Evolutionary conservation across 192 early-diverging fungal species (phyloP), one percentile per base, ranked within the genome.

Genomic region (Radiomyces spectabilis): DNA sequence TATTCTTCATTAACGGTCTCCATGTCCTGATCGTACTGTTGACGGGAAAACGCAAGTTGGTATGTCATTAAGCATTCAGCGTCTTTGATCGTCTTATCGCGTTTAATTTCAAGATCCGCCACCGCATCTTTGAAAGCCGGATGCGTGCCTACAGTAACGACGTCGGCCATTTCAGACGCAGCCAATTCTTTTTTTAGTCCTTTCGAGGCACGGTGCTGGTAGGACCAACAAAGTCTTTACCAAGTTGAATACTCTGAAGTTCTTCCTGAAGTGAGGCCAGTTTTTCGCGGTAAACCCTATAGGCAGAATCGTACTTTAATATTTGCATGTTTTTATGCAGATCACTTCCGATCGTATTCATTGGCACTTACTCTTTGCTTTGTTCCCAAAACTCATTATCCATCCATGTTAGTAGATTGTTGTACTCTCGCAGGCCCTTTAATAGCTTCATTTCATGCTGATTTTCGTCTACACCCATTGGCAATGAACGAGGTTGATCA

Each of bases 341-440:
- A 46, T 27, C 30, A 24, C 8, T 19, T 37, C 10, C 16, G 19
- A 35, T 51, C 18, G 12, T 31, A 32, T 31, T 51, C 33, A 19
- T 37, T 31, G 29, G 12, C 19, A 55, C 43, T 40, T 55, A 62
- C 60, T 62, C 43, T 5, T 62, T 52, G 29, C 46, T 43, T 26
- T 62, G 60, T 38, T 62, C 60, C 51, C 51, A 55, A 37, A 62
- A 62, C 22, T 52, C 51, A 38, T n/a, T 47, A 21, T 62, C 60
- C 60, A 62, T 62, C 60, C 60, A 62, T 34, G 60, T 41, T 35
- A 62, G 53, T 40, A 62, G 37, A 49, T 62, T 52, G 55, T 62
- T 62, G 60, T 54, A 62, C 55, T 55, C 60, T 25, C 51, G 60
- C 41, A 62, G 38, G 19, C 42, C 32, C 7, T 52, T 31, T 8